Evolutionary conservation across 2,329 filamentous ascomycete species (phyloP).

Genomic region (Aquanectria penicillioides): DNA sequence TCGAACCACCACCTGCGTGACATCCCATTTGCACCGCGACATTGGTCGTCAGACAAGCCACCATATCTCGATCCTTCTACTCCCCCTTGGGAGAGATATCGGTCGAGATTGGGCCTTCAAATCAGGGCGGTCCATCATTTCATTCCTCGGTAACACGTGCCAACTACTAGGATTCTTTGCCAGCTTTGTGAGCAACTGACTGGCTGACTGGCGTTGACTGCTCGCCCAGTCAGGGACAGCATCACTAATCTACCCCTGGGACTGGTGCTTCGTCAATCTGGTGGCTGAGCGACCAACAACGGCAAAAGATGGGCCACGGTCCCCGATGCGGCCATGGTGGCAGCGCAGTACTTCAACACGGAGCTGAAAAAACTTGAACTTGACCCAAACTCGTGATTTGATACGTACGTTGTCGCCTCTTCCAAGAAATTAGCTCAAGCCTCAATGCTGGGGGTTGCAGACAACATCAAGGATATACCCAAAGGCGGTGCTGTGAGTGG

Average conservation of each 20-base stretch:
- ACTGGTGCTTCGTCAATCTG: slow-evolving; percentile 29
- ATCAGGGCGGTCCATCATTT: background rate
- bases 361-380: slow-evolving; percentile 8
- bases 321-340: slow-evolving; percentile 15
- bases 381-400: background rate
- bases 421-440: slow-evolving; percentile 12
- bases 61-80: background rate
- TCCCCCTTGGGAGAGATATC: background rate
- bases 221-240: slow-evolving; percentile 11
- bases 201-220: slow-evolving; percentile 1
- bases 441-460: background rate
- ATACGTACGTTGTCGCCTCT: slow-evolving; percentile 11
- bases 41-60: slow-evolving; percentile 12
- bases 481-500: background rate
- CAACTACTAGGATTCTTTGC: background rate
- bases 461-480: slow-evolving; percentile 6
- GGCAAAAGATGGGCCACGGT: slow-evolving; percentile 22
- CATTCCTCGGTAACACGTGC: slow-evolving; percentile 21
- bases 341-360: slow-evolving; percentile 8
- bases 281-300: slow-evolving; percentile 29
- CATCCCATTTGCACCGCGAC: slow-evolving; percentile 5
- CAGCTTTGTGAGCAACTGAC: slow-evolving; percentile 14
- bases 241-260: slow-evolving; percentile 20
- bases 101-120: background rate
- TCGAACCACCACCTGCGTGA: slow-evolving; percentile 22